Evolutionary conservation across 2,329 filamentous ascomycete genomes (phyloP), one percentile per base, ranked within the genome.

Genomic region (Aspergillus sojae): DNA sequence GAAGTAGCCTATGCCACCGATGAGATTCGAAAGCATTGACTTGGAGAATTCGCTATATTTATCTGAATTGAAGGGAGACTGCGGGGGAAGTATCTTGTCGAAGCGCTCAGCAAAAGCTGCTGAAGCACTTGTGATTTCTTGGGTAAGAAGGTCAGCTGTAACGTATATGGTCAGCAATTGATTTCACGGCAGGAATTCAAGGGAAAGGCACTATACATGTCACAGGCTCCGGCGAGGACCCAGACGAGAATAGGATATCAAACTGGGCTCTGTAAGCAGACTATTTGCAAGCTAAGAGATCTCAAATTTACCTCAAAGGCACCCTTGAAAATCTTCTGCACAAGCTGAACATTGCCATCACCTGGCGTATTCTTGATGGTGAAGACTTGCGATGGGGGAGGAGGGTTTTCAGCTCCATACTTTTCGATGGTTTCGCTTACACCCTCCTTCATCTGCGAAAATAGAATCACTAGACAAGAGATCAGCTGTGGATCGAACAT

Each of bases 1-100:
- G 81, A 99, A 99, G 80, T 96, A 98, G 10, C 95, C 95, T 70
- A 98, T 92, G 54, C 95, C 95, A 61, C 95, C 95, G 41, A 97
- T 85, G 39, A 99, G 83, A 76, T 98, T 99, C 1, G 94, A 97
- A 70, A 99, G 91, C 84, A 99, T 91, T 67, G 90, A 94, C 76
- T 92, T 91, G 67, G 90, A 92, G 76, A 98, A 97, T 62, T 84
- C 85, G 55, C 87, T 83, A 75, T 96, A 95, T 72, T 92, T 88
- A 3, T 87, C 84, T 4, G 86, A 84, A 21, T 86, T 81, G 77
- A 95, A 99, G 0, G 95, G 94, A 0, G 89, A 82, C 72, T 93
- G 85, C 0, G 93, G 89, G 58, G 88, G 83, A 74, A 95, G 91
- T 36, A 92, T 83, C 23, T 88, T 84, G 16, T 86, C 80, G 76